phyloP scores from a whole-genome alignment of 164 flowering plant species.

The grape (Vitis vinifera) region ASM3070453v1 NC_081808.1:10244001-10244500 shows the following conservation, averaged over 20 bases:
- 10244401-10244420: constrained; percentile 45
- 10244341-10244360: constrained; percentile 33
- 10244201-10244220: constrained; percentile 55
- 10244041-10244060: no score
- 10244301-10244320: constrained; percentile 61
- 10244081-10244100: no score
- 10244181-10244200: constrained; percentile 23
- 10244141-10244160: no score
- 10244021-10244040: not conserved
- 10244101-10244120: no score
- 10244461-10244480: not conserved
- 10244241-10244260: constrained; percentile 48
- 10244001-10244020: constrained; percentile 33
- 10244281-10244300: constrained; percentile 61
- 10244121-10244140: no score
- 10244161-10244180: not conserved
- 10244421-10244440: no score
- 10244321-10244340: constrained; percentile 51
- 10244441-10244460: no score
- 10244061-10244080: no score
- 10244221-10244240: constrained; percentile 64
- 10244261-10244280: constrained; percentile 56
- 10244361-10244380: constrained; percentile 37
- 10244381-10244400: constrained; percentile 57
- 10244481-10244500: not conserved